A percentile compares a stretch with the other conserved stretches of the same genome.
Conservation (phyloP, 352 stramenopile species). For the Phytophthora boehmeriae region DNA sequence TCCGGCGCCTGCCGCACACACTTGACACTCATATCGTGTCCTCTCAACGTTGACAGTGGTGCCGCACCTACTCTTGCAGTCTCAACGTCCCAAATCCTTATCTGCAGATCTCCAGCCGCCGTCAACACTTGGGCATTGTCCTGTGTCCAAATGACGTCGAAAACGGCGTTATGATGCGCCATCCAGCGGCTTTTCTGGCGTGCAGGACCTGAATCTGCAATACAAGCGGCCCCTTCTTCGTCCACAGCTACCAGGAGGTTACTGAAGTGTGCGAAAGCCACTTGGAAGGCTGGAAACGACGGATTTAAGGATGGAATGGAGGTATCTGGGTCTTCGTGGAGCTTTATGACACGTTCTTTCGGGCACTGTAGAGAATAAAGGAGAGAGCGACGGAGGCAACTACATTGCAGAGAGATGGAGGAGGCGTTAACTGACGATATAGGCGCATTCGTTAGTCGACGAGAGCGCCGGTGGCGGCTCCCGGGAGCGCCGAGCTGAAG, state of each 20-base stretch:
- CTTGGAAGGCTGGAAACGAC: conserved; percentile 55
- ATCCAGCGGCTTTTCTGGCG: conserved; percentile 44
- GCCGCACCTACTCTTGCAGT: conserved; percentile 17
- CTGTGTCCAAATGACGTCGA: conserved; percentile 67
- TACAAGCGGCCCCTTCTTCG: conserved; percentile 58
- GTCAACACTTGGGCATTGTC: conserved; percentile 59
- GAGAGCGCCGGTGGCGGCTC: conserved; percentile 23
- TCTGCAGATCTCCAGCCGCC: conserved; percentile 59
- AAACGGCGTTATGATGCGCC: conserved; percentile 74
- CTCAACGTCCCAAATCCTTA: conserved; percentile 64
- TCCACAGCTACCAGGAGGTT: conserved; percentile 53
- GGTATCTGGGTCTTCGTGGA: conserved; percentile 13
- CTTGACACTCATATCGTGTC: conserved; percentile 80
- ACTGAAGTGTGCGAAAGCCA: conserved; percentile 41
- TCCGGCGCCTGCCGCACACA: conserved; percentile 59
- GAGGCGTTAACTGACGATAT: conserved; percentile 15
- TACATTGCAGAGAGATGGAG: conserved; percentile 23
- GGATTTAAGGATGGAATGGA: conserved; percentile 13
- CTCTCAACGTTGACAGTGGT: conserved; percentile 42
- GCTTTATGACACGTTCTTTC: conserved; percentile 20
- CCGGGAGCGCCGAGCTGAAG: conserved; percentile 44
- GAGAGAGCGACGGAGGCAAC: conserved; percentile 27
- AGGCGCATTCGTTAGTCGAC: conserved; percentile 10
- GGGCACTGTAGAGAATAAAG: conserved; percentile 45
- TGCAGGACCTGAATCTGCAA: conserved; percentile 36